Evolutionary conservation across 192 early-diverging fungal genomes (phyloP), one percentile per base, ranked within the genome.

Genomic region (Coemansia furcata): DNA sequence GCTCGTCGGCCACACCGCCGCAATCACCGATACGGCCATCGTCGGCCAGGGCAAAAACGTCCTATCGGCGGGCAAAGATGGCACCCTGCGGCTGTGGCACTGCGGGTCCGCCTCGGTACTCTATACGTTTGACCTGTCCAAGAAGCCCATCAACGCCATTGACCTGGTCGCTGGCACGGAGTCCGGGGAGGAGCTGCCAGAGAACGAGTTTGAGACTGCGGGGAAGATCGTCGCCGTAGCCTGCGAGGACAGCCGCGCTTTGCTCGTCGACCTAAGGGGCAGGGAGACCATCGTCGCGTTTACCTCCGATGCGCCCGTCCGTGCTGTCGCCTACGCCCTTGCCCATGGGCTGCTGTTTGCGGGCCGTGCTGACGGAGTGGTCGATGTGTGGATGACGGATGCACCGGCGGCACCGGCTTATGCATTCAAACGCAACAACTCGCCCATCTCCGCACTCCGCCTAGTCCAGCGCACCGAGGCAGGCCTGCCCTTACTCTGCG

Each of bases 21-120:
- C 86, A 0, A 82, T 92, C 42, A 87, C 88, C 14, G 87, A 90
- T 52, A 80, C 84, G 9, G 88, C 84, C 12, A 90, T 93, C 12
- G 79, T 92, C 14, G 86, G 81, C 29, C 63, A 73, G 23, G 91
- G 91, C 67, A 82, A 85, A 69, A 90, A 88, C 62, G 84, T 93
- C 21, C 29, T 93, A 19, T 91, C 83, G 3, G 49, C 76, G 7
- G 65, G 70, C 9, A 69, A 66, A 33, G 83, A 85, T 59, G 83
- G 83, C 30, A 62, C 76, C 3, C 68, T 83, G 26, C 42, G 76
- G 15, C 69, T 83, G 36, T 83, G 80, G 80, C 55, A 78, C 50
- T 83, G 80, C 64, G 80, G 76, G 26, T 33, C 59, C 3, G 54
- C 73, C 3, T n/a, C 62, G 0, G 43, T 67, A 2, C 37, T 81